These are phyloP conservation scores for Melianthus villosus DNA, from an alignment of 441 rosid species.

Conservation along the genomic window DNA sequence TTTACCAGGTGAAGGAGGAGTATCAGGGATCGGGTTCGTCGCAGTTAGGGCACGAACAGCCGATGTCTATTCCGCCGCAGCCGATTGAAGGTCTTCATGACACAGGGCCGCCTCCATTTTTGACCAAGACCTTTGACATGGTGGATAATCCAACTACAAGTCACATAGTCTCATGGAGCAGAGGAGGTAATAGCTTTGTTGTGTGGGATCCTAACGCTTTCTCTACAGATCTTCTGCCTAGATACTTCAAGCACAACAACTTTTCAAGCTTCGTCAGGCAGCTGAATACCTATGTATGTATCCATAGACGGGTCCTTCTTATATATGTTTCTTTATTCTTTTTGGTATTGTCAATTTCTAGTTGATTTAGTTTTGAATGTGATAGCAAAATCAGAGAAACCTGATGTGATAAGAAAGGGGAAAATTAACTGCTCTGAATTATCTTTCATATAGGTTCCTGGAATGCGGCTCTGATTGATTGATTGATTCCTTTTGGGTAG, in stretches of 20 bases:
- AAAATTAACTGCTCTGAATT: no score
- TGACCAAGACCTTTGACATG: conserved; percentile 40
- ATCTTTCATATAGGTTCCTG: no score
- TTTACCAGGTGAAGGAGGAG: conserved; percentile 25
- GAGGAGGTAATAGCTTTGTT: conserved; percentile 36
- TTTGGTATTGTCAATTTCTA: no score
- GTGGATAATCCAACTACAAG: conserved; percentile 34
- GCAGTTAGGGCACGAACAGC: conserved; percentile 1
- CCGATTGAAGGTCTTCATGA: conserved; percentile 76
- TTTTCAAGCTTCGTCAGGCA: conserved; percentile 63
- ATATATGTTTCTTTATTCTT: no score
- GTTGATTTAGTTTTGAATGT: no score
- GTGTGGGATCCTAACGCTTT: conserved; percentile 43
- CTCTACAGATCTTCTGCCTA: conserved; percentile 32
- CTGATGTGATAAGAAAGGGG: no score
- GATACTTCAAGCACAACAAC: conserved; percentile 52
- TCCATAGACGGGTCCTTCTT: neutral
- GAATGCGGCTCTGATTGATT: no score
- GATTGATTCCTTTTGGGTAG: no score
- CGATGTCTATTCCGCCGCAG: conserved; percentile 22
- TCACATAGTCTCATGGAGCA: conserved; percentile 41
- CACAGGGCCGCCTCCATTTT: conserved; percentile 53
- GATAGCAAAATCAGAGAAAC: no score
- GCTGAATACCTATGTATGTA: conserved; percentile 53
- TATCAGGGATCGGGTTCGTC: conserved; percentile 17